A percentile compares a stretch with the other conserved stretches of the same genome.
Evolutionary conservation across 805 yeast species (phyloP).

Genomic region (Scheffersomyces amazonensis): DNA sequence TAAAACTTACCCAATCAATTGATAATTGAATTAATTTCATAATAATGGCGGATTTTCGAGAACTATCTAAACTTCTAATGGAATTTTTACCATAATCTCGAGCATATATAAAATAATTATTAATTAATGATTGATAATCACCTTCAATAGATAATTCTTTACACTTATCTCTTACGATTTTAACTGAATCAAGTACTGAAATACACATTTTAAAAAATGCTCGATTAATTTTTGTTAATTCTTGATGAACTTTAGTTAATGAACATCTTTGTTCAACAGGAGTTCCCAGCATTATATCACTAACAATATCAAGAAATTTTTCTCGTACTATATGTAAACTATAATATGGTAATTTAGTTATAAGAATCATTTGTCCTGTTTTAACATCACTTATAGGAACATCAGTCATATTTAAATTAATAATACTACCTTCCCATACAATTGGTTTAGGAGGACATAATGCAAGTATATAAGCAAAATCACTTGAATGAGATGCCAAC

Average conservation of each 20-base stretch:
- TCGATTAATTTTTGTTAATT: slow-evolving; percentile 62
- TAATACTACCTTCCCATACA: slow-evolving; percentile 84
- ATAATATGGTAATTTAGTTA: slow-evolving; percentile 66
- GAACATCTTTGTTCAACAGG: slow-evolving; percentile 69
- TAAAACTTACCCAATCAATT: slow-evolving; percentile 88
- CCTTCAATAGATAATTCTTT: slow-evolving; percentile 48
- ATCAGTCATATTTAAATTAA: slow-evolving; percentile 47
- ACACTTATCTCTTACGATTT: slow-evolving; percentile 51
- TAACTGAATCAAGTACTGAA: slow-evolving; percentile 60
- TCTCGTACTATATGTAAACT: slow-evolving; percentile 54
- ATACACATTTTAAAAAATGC: slow-evolving; percentile 66
- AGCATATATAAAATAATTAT: slow-evolving; percentile 71
- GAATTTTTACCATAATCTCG: slow-evolving; percentile 79
- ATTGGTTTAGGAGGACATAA: slow-evolving; percentile 80
- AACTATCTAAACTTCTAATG: slow-evolving; percentile 58
- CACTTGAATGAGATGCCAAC: slow-evolving; percentile 15
- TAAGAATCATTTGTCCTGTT: slow-evolving; percentile 64
- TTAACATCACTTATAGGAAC: slow-evolving; percentile 56
- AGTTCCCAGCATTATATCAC: slow-evolving; percentile 36
- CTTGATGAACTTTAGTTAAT: slow-evolving; percentile 67
- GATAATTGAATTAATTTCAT: slow-evolving; percentile 71
- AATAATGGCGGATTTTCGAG: slow-evolving; percentile 65
- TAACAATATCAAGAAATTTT: slow-evolving; percentile 55
- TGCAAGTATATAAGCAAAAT: slow-evolving; percentile 64
- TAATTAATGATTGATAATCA: slow-evolving; percentile 71